These are phyloP conservation scores for Starmerella scarabaei DNA, from an alignment of 805 yeast species.

Conservation along the genomic window DNA sequence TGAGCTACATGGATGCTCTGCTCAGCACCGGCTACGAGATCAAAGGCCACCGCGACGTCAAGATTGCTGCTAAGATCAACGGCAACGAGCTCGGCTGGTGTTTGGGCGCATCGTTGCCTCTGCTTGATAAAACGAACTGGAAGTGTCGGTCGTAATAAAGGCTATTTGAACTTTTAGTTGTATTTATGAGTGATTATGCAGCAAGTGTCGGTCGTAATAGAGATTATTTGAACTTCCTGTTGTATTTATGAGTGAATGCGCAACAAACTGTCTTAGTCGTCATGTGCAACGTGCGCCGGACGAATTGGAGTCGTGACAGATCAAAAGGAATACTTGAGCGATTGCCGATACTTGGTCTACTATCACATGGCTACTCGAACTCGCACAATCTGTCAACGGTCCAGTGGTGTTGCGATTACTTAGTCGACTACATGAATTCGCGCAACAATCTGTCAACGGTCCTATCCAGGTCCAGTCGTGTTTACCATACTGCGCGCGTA, in stretches of 20 bases:
- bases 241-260: not conserved
- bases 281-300: too few species aligned
- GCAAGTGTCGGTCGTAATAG: too few species aligned
- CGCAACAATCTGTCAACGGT: too few species aligned
- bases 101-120: slow-evolving; percentile 89
- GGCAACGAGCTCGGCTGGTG: slow-evolving; percentile 97
- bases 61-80: slow-evolving; percentile 80
- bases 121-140: slow-evolving; percentile 49
- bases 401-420: too few species aligned
- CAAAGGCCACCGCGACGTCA: slow-evolving; percentile 76
- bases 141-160: slow-evolving; percentile 35
- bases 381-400: too few species aligned
- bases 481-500: too few species aligned
- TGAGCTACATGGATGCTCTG: slow-evolving; percentile 78
- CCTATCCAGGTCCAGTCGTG: too few species aligned
- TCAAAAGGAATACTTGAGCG: too few species aligned
- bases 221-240: not conserved
- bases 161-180: not conserved
- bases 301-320: too few species aligned
- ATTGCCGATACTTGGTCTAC: too few species aligned
- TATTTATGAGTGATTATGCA: not conserved
- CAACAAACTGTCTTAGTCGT: not conserved
- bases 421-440: too few species aligned
- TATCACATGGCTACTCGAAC: too few species aligned
- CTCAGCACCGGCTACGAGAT: slow-evolving; percentile 95